Conservation (phyloP, 306 rosid genomes). For the Rosa chinensis region DNA sequence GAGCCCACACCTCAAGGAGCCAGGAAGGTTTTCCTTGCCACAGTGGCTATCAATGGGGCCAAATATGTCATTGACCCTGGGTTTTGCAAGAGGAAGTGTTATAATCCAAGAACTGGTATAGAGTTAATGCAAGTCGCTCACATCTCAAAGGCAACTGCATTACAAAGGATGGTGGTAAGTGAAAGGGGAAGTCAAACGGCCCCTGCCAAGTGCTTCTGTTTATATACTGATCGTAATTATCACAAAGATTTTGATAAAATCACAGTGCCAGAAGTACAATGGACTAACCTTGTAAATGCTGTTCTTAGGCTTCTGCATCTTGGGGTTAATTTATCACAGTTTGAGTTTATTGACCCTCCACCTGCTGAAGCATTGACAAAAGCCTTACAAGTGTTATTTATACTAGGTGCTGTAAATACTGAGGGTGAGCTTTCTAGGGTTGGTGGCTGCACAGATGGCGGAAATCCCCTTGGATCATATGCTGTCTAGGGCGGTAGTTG, state of each 20-base stretch:
- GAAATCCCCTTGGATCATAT: constrained; percentile 92
- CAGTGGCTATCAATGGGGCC: constrained; percentile 47
- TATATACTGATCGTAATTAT: constrained; percentile 58
- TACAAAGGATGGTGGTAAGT: constrained; percentile 56
- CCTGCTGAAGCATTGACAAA: constrained; percentile 79
- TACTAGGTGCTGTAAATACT: constrained; percentile 69
- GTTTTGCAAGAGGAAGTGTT: constrained; percentile 64
- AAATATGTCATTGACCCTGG: constrained; percentile 92
- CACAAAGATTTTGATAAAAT: constrained; percentile 68
- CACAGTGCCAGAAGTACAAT: constrained; percentile 75
- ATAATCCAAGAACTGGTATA: constrained; percentile 84
- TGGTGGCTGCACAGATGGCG: constrained; percentile 86
- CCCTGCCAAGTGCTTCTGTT: constrained; percentile 64
- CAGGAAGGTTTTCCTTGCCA: constrained; percentile 80
- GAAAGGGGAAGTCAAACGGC: constrained; percentile 14
- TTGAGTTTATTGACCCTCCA: constrained; percentile 92
- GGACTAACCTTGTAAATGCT: constrained; percentile 80
- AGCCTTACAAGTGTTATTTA: constrained; percentile 71
- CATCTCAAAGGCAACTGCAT: constrained; percentile 82
- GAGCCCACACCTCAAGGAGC: constrained; percentile 90
- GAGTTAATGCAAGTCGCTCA: constrained; percentile 68
- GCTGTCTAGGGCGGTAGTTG: constrained; percentile 84
- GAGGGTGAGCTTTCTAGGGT: constrained; percentile 77
- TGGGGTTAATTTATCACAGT: constrained; percentile 52
- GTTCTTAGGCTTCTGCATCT: constrained; percentile 76